Conservation (phyloP, 179 eudicot species). For the Heliamphora pulchella region DNA sequence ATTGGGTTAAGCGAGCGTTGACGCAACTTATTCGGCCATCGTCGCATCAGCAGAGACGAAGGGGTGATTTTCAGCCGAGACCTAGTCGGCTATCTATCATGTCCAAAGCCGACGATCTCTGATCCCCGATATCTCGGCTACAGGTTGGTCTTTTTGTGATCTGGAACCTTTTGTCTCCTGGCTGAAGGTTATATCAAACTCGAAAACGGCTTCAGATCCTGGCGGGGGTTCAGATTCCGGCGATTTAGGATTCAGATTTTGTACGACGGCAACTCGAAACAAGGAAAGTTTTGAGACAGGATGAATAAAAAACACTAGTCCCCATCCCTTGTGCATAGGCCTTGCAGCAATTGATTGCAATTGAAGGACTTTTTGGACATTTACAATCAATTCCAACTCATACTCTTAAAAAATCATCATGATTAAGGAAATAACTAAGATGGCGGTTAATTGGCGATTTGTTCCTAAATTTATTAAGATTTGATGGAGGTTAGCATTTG, state of each 20-base stretch:
- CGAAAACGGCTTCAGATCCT: background rate
- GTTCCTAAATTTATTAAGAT: background rate
- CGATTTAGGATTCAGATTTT: constrained; percentile 8
- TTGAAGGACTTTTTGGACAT: constrained; percentile 22
- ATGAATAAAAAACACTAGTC: background rate
- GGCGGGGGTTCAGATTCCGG: background rate
- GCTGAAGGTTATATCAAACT: no score
- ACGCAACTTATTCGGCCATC: constrained; percentile 88
- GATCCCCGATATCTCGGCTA: background rate
- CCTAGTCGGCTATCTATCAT: constrained; percentile 70
- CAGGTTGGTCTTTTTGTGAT: constrained; percentile 25
- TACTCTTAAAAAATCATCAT: background rate
- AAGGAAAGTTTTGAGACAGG: background rate
- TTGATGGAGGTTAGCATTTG: background rate
- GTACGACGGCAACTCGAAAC: constrained; percentile 9
- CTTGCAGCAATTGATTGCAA: constrained; percentile 17
- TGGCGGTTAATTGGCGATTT: background rate
- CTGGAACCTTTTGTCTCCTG: background rate
- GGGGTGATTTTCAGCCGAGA: constrained; percentile 54
- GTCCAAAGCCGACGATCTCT: constrained; percentile 45
- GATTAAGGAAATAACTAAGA: background rate
- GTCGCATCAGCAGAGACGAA: constrained; percentile 72
- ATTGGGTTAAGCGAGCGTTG: constrained; percentile 72
- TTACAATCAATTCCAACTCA: background rate
- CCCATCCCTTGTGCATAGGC: constrained; percentile 17